Conservation (phyloP, 2,329 filamentous ascomycete species). For the Aureobasidium sp. region DNA sequence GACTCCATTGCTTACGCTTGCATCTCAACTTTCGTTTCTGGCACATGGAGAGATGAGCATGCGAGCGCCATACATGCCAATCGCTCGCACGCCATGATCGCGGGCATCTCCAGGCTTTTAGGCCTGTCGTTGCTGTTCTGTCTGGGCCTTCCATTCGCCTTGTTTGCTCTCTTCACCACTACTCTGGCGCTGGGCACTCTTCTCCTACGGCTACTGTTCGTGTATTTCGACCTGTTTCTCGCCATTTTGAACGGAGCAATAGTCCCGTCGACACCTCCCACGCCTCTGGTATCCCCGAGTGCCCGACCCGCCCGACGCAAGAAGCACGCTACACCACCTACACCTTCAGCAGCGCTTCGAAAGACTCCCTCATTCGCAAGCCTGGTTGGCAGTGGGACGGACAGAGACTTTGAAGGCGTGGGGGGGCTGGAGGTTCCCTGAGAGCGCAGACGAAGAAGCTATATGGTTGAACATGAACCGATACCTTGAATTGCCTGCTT, state of each 20-base stretch:
- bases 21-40: neutral
- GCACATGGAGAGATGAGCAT: neutral
- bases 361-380: conserved; percentile 28
- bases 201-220: conserved; percentile 30
- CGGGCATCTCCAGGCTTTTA: neutral
- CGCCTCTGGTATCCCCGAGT: conserved; percentile 19
- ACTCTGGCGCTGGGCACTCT: conserved; percentile 30
- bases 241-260: conserved; percentile 27
- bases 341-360: conserved; percentile 13
- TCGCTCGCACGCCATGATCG: neutral
- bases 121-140: conserved; percentile 2
- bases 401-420: conserved; percentile 35
- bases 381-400: conserved; percentile 22
- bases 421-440: conserved; percentile 32
- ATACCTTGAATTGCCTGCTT: conserved; percentile 29
- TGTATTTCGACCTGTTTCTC: conserved; percentile 33
- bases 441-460: conserved; percentile 32
- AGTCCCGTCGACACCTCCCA: conserved; percentile 20
- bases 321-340: conserved; percentile 6
- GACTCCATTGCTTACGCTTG: neutral
- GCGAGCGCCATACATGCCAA: neutral
- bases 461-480: conserved; percentile 36
- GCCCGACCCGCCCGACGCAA: conserved; percentile 17
- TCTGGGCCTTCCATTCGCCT: conserved; percentile 26
- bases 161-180: conserved; percentile 31